Evolutionary conservation across 306 rosid species (phyloP).

Genomic region (Cicer judaicum): DNA sequence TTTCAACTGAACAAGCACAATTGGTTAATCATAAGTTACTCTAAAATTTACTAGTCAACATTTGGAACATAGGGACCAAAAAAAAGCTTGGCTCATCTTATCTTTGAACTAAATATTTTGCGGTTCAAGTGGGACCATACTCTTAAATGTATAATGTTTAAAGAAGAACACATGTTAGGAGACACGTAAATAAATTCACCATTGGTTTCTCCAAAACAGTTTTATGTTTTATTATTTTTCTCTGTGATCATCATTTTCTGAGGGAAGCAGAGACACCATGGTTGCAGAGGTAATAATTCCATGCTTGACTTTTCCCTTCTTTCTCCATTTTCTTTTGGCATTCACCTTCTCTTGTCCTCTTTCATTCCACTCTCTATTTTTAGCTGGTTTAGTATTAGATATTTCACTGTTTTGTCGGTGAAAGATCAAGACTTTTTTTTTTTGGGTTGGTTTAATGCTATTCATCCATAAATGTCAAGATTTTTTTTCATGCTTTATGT

Average conservation of each 20-base stretch:
- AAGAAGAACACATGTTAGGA: slow-evolving; percentile 51
- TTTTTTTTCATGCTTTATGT: slow-evolving; percentile 19
- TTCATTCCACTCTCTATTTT: slow-evolving; percentile 7
- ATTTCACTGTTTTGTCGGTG: slow-evolving; percentile 39
- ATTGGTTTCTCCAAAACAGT: slow-evolving; percentile 45
- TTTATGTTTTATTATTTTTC: slow-evolving; percentile 2
- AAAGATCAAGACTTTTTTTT: slow-evolving; percentile 27
- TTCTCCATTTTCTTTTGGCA: slow-evolving; percentile 41
- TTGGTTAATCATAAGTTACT: too few species aligned
- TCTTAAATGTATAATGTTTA: slow-evolving; percentile 49
- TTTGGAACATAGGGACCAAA: slow-evolving; percentile 10
- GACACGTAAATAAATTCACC: slow-evolving; percentile 53
- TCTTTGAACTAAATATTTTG: slow-evolving; percentile 2
- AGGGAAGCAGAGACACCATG: slow-evolving; percentile 51
- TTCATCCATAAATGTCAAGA: slow-evolving; percentile 30
- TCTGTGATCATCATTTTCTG: slow-evolving; percentile 44
- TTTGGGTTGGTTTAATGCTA: slow-evolving; percentile 31
- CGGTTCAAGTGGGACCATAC: slow-evolving; percentile 63
- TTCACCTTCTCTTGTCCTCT: slow-evolving; percentile 20
- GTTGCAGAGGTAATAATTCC: slow-evolving; percentile 59
- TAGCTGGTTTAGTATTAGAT: slow-evolving; percentile 20
- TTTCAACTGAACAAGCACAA: too few species aligned
- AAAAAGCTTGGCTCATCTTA: slow-evolving; percentile 23
- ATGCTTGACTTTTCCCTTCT: slow-evolving; percentile 23
- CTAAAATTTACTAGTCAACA: not conserved